These are phyloP conservation scores for Mycena crocata DNA, from an alignment of 768 basidiomycete genomes.

Conservation along the genomic window DNA sequence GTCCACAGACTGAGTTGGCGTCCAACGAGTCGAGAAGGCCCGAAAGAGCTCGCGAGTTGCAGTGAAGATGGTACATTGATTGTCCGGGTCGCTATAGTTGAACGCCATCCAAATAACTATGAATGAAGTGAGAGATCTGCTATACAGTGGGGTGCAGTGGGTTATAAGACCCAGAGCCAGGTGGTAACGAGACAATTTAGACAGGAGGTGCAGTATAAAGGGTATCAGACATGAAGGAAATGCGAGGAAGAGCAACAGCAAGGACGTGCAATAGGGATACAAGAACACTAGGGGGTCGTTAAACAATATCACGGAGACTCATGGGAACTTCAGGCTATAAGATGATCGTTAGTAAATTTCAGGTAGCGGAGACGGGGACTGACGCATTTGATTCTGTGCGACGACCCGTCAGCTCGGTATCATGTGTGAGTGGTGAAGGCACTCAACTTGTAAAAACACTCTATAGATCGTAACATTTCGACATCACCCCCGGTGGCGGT, in stretches of 20 bases:
- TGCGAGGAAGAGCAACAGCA: slow-evolving; percentile 51
- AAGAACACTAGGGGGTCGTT: slow-evolving; percentile 67
- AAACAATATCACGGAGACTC: slow-evolving; percentile 83
- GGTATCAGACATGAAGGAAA: slow-evolving; percentile 75
- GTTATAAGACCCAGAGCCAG: slow-evolving; percentile 55
- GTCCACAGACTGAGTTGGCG: slow-evolving; percentile 89
- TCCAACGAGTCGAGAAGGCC: slow-evolving; percentile 49
- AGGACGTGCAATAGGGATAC: slow-evolving; percentile 83
- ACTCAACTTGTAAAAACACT: slow-evolving; percentile 95
- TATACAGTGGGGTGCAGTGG: slow-evolving; percentile 77
- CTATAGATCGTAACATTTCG: slow-evolving; percentile 97
- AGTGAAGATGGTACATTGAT: slow-evolving; percentile 93
- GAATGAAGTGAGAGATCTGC: slow-evolving; percentile 54
- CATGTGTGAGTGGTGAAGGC: neutral
- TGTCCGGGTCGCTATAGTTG: slow-evolving; percentile 64
- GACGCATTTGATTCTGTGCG: slow-evolving; percentile 87
- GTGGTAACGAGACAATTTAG: slow-evolving; percentile 75
- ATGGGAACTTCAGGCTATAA: slow-evolving; percentile 89
- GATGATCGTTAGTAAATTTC: slow-evolving; percentile 35
- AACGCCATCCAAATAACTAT: slow-evolving; percentile 57
- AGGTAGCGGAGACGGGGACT: slow-evolving; percentile 42
- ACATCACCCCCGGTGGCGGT: slow-evolving; percentile 98
- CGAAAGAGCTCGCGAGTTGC: slow-evolving; percentile 80
- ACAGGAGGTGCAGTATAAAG: slow-evolving; percentile 63
- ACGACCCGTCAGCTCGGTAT: slow-evolving; percentile 22